Conservation (phyloP, 495 filamentous ascomycete genomes). For the Neurospora tetrasperma region DNA sequence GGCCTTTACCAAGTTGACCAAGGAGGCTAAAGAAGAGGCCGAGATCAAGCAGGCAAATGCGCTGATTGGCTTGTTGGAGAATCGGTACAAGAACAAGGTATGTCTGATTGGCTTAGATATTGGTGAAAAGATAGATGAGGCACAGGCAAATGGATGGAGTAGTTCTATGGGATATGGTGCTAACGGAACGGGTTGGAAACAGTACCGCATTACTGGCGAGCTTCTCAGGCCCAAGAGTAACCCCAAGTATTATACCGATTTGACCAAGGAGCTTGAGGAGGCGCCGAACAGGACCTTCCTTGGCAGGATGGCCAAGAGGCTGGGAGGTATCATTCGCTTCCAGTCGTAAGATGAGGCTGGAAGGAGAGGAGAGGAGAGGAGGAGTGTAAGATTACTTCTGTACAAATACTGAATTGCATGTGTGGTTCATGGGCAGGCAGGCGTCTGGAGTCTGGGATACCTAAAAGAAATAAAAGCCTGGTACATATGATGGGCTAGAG, state of each 20-base stretch:
- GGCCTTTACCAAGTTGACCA: not conserved
- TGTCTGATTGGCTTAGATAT: too few relatives aligned
- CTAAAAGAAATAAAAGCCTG: not conserved
- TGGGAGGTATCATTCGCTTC: conserved; percentile 57
- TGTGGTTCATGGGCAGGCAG: not conserved
- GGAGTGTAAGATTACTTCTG: conserved; percentile 4
- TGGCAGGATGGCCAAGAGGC: conserved; percentile 42
- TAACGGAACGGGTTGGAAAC: not conserved
- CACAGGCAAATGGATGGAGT: too few relatives aligned
- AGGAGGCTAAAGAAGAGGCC: conserved; percentile 20
- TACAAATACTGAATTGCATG: conserved; percentile 4
- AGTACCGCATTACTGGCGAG: conserved; percentile 54
- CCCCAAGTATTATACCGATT: conserved; percentile 63
- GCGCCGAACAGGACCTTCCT: conserved; percentile 54
- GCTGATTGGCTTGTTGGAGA: conserved; percentile 62
- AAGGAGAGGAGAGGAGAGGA: too few relatives aligned
- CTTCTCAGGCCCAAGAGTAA: conserved; percentile 62
- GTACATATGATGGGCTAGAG: not conserved
- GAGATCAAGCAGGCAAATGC: conserved; percentile 55
- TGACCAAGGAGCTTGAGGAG: conserved; percentile 62
- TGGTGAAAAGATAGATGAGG: not conserved
- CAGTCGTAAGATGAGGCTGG: conserved; percentile 3
- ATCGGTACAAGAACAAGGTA: conserved; percentile 57
- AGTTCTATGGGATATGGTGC: not conserved
- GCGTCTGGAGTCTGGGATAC: not conserved